These are phyloP conservation scores for Golubevia sp. DNA, from an alignment of 1,284 basidiomycete species.

Conservation along the genomic window DNA sequence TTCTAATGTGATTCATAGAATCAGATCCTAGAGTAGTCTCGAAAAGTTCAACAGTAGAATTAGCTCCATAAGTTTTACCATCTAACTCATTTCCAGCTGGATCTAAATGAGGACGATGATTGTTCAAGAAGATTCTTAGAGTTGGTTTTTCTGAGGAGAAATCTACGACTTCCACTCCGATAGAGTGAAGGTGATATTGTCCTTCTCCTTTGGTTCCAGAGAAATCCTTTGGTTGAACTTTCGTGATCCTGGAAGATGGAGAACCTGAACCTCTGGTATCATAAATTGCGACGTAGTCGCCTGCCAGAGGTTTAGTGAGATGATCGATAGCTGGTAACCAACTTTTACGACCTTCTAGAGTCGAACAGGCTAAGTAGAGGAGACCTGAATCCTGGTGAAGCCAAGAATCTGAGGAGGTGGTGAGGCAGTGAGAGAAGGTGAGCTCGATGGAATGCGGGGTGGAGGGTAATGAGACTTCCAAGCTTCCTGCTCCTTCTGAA, in stretches of 20 bases:
- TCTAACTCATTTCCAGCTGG: constrained; percentile 10
- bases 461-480: too few relatives aligned
- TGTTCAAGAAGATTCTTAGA: constrained; percentile 38
- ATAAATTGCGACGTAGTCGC: constrained; percentile 36
- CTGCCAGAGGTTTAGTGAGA: not conserved
- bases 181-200: constrained; percentile 33
- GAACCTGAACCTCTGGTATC: constrained; percentile 28
- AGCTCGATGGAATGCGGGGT: too few relatives aligned
- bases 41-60: constrained; percentile 47
- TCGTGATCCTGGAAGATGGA: constrained; percentile 20
- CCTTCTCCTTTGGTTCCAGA: constrained; percentile 12
- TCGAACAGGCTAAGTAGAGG: constrained; percentile 42
- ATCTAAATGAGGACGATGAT: constrained; percentile 40
- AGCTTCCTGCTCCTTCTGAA: too few relatives aligned
- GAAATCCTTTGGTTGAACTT: constrained; percentile 23
- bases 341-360: constrained; percentile 14
- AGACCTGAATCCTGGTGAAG: constrained; percentile 32
- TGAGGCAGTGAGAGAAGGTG: too few relatives aligned
- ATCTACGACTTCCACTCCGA: constrained; percentile 18
- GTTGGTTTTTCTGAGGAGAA: constrained; percentile 25
- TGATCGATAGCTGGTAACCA: constrained; percentile 22
- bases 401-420: constrained; percentile 24
- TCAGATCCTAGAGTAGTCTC: constrained; percentile 30
- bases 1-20: constrained; percentile 31
- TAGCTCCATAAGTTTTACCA: constrained; percentile 19